A percentile compares a stretch with the other conserved stretches of the same genome.
Evolutionary conservation across 371 early-diverging fungal species (phyloP).

Genomic region (Apophysomyces trapeziformis): DNA sequence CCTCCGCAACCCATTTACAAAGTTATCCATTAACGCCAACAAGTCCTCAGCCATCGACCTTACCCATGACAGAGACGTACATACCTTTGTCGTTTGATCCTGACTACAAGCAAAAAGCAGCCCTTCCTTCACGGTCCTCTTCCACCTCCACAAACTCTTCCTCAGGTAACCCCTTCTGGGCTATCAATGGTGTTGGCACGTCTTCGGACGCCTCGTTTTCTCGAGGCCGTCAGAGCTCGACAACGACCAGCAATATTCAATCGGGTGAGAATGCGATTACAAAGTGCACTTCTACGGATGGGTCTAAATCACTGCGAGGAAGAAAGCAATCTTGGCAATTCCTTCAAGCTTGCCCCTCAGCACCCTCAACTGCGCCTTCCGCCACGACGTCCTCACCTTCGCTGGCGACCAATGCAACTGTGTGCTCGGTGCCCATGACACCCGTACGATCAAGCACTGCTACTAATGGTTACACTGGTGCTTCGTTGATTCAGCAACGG

Average conservation of each 20-base stretch:
- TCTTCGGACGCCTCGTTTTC: constrained; percentile 22
- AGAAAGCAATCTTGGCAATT: constrained; percentile 10
- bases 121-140: constrained; percentile 22
- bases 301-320: constrained; percentile 12
- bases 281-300: background rate
- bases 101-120: constrained; percentile 1
- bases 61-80: background rate
- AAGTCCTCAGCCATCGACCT: constrained; percentile 36
- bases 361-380: constrained; percentile 15
- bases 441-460: constrained; percentile 25
- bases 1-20: background rate
- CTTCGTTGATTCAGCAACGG: constrained; percentile 40
- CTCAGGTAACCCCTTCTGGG: constrained; percentile 13
- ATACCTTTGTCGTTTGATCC: constrained; percentile 9
- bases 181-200: background rate
- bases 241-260: constrained; percentile 7
- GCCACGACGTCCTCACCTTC: constrained; percentile 17
- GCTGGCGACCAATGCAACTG: constrained; percentile 2
- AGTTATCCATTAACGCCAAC: constrained; percentile 30
- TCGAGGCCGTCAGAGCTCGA: constrained; percentile 29
- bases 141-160: constrained; percentile 20
- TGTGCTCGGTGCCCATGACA: constrained; percentile 26
- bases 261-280: background rate
- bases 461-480: constrained; percentile 23
- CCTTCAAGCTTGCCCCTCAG: constrained; percentile 15